phyloP scores from a whole-genome alignment of 371 early-diverging fungal species.

The Blakeslea trispora region DNA sequence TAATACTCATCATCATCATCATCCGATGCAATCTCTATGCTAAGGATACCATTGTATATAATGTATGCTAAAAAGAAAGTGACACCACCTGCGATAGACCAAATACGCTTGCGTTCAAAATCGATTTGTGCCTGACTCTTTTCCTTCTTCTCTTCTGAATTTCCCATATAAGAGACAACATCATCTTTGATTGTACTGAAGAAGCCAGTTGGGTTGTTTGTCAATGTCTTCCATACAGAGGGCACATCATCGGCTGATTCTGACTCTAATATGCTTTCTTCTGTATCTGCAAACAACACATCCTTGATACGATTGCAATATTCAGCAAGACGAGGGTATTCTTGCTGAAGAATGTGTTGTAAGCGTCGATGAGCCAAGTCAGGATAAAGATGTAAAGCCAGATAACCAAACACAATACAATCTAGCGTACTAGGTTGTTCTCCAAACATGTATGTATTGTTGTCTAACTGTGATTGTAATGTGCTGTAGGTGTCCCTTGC shows the following conservation, averaged over 20 bases:
- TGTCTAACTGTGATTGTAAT: slow-evolving; percentile 59
- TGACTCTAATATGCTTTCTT: slow-evolving; percentile 35
- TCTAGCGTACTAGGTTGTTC: slow-evolving; percentile 69
- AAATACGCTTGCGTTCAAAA: slow-evolving; percentile 62
- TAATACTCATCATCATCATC: slow-evolving; percentile 34
- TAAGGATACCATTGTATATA: slow-evolving; percentile 59
- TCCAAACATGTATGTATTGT: no score
- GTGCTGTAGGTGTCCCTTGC: slow-evolving; percentile 58
- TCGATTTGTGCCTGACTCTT: slow-evolving; percentile 55
- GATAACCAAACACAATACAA: slow-evolving; percentile 69
- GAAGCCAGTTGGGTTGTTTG: slow-evolving; percentile 48
- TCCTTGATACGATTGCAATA: slow-evolving; percentile 61
- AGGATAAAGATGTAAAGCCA: slow-evolving; percentile 65
- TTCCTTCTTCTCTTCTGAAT: slow-evolving; percentile 28
- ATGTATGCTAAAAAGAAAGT: slow-evolving; percentile 57
- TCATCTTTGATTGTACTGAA: slow-evolving; percentile 46
- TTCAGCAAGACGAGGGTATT: slow-evolving; percentile 60
- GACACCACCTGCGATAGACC: slow-evolving; percentile 61
- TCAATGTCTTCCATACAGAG: slow-evolving; percentile 55
- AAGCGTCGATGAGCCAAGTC: slow-evolving; percentile 66
- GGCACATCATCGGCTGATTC: slow-evolving; percentile 48
- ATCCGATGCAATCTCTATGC: slow-evolving; percentile 50
- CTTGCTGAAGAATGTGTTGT: slow-evolving; percentile 53
- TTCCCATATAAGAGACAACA: slow-evolving; percentile 37
- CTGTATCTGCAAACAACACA: slow-evolving; percentile 28